Evolutionary conservation across 768 basidiomycete species (phyloP), one percentile per base, ranked within the genome.

Genomic region (Pholiota conissans): DNA sequence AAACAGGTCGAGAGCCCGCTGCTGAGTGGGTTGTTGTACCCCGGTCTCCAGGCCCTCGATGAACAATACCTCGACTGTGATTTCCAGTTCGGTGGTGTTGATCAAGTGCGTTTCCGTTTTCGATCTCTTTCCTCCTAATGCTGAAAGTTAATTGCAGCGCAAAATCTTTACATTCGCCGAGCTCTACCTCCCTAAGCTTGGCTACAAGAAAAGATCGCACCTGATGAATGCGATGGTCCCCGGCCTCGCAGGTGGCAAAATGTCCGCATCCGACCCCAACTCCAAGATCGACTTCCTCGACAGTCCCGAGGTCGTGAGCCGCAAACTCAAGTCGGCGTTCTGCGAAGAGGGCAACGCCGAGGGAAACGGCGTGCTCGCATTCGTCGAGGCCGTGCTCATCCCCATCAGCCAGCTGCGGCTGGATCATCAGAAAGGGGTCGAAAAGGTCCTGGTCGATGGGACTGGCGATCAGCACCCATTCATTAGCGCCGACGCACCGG

Each of bases 111-210:
- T 67, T 0, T 28, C 24, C 55, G 13, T 24, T 29, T 39, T 49
- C 40, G 26, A 7, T 34, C 24, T 1, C 29, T 30, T 20, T 32
- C 24, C 18, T 22, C 16, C 34, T 34, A 22, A 11, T 42, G 22
- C n/a, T 28, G 18, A 46, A 45, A 6, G 40, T 22, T 40, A 30
- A 49, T 28, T 22, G n/a, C 48, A 96, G 93, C 87, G 96, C 57
- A 98, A 98, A 77, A 98, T 98, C 68, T 99, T 99, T 74, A 98
- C 94, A 18, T 96, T 96, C 66, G 95, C 97, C 6, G 95, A 98
- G 70, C 83, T 90, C 65, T 95, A 95, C 83, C 89, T 99, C 52
- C 97, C 97, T 3, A 82, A 85, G 60, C 82, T 98, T 29, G 97
- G 96, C 32, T 98, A 98, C 77, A 75, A 78, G 52, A 98, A 97